Evolutionary conservation across 768 basidiomycete species (phyloP), one percentile per base, ranked within the genome.

Genomic region (Boletus edulis): DNA sequence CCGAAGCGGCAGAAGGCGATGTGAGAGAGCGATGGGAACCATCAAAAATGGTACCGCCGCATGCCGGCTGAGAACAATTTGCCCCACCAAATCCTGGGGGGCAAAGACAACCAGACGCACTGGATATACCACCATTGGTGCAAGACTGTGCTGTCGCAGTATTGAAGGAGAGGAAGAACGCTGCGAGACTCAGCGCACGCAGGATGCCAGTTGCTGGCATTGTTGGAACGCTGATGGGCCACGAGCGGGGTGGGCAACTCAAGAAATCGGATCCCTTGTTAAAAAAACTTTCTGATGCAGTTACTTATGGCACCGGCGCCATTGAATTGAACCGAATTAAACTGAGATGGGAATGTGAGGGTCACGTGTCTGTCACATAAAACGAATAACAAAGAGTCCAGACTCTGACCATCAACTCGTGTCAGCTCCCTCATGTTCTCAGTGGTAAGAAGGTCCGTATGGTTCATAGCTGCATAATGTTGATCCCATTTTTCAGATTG

Each of bases 11-110:
- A 38, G 75, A 67, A 31, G 67, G 52, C 17, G 79, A 65, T 13
- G 81, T 72, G 46, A 87, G 67, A 39, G 83, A 70, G n/a, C 85
- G 80, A 47, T 75, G 66, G 3, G 81, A 68, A 51, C 86, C 88
- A 63, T 92, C 84, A 66, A 88, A 92, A 42, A 96, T 82, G 49
- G 83, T 87, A 2, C 91, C 91, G 12, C 89, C 89, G 57, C 94
- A 97, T 2, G 78, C 83, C 0, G 88, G 82, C 53, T 81, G 76
- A 1, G 82, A 77, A 64, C 92, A 94, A 20, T 79, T 80, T 27
- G 81, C 51, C 8, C 88, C 90, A 12, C 88, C 89, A 64, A 91
- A 92, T 13, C 93, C 93, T 22, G 82, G 79, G 5, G 92, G 93
- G 69, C 94, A 97, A 22, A 78, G 70, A 66, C 94, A 95, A 7